A percentile compares a stretch with the other conserved stretches of the same genome.
phyloP scores from a whole-genome alignment of 2,329 filamentous ascomycete species.

The Hymenoscyphus linearis region DNA sequence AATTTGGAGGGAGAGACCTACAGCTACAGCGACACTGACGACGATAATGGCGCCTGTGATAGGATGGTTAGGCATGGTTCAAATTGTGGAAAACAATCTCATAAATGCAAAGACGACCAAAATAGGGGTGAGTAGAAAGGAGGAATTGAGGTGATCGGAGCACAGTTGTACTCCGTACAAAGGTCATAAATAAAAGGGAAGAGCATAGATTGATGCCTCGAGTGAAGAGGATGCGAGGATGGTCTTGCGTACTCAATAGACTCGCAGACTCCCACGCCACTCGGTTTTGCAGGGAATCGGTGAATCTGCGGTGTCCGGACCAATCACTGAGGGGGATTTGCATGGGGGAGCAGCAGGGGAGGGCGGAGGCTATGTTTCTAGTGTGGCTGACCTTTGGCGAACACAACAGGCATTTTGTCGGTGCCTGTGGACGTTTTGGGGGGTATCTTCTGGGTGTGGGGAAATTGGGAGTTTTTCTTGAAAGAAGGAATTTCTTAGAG shows the following conservation, averaged over 20 bases:
- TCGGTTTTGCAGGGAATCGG: conserved; percentile 11
- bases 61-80: conserved; percentile 31
- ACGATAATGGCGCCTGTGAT: conserved; percentile 32
- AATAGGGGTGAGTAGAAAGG: neutral
- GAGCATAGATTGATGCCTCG: conserved; percentile 5
- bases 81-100: neutral
- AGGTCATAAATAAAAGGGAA: neutral
- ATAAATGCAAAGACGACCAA: neutral
- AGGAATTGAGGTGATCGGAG: neutral
- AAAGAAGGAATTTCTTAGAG: neutral
- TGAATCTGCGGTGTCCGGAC: conserved; percentile 14
- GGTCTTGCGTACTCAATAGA: conserved; percentile 7
- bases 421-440: conserved; percentile 6
- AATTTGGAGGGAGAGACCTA: conserved; percentile 18
- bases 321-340: conserved; percentile 7
- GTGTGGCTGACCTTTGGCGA: conserved; percentile 27
- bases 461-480: neutral
- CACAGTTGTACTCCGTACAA: neutral
- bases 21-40: conserved; percentile 29
- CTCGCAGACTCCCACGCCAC: conserved; percentile 9
- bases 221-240: conserved; percentile 1
- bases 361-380: neutral
- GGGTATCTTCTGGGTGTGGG: neutral
- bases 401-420: conserved; percentile 26
- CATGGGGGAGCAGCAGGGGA: no score